phyloP scores from a whole-genome alignment of 164 flowering plant species.

The Nymphaea thermarum region DNA sequence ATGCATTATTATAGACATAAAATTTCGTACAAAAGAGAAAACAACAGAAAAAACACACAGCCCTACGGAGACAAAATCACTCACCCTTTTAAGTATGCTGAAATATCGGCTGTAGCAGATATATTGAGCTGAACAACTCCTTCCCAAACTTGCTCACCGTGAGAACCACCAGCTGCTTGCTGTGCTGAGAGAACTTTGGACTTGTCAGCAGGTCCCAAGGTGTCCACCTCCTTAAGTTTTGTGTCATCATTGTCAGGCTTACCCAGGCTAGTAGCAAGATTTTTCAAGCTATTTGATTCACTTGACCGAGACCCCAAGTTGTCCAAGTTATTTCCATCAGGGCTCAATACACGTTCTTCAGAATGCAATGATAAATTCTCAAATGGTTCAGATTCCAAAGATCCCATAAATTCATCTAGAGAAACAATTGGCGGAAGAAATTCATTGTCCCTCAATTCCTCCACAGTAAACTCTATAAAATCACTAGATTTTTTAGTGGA shows the following conservation, averaged over 20 bases:
- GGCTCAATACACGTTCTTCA: conserved; percentile 13
- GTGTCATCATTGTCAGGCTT: conserved; percentile 18
- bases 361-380: conserved; percentile 41
- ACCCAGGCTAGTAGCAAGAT: conserved; percentile 12
- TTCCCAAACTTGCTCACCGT: conserved; percentile 57
- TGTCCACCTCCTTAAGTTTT: neutral
- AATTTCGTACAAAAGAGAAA: no score
- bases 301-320: conserved; percentile 6
- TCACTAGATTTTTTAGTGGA: neutral
- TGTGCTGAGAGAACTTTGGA: neutral
- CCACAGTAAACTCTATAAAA: conserved; percentile 10
- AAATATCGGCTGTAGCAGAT: conserved; percentile 33
- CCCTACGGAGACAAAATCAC: neutral
- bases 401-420: conserved; percentile 92
- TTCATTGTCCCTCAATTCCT: conserved; percentile 66
- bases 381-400: conserved; percentile 76
- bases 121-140: conserved; percentile 65
- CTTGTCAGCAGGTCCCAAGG: conserved; percentile 12
- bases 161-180: conserved; percentile 1
- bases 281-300: neutral
- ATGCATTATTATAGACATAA: no score
- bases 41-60: no score
- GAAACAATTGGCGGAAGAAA: conserved; percentile 95
- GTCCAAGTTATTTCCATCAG: conserved; percentile 26
- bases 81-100: conserved; percentile 66